Conservation (phyloP, 176 grass and related monocot genomes). For the Oryza punctata region DNA sequence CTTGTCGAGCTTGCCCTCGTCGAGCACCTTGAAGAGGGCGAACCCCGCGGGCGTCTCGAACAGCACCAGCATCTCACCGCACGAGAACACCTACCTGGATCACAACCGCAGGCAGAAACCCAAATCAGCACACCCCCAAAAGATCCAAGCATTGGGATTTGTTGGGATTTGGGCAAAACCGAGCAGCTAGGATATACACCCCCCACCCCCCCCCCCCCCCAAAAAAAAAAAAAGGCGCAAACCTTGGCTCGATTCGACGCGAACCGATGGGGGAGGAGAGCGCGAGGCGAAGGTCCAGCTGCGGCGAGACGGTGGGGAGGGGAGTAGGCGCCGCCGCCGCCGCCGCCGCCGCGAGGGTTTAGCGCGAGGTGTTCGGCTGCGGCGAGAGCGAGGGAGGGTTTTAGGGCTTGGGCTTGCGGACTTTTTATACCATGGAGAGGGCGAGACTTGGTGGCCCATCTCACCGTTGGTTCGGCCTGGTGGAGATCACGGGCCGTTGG, state of each 20-base stretch:
- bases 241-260: slow-evolving; percentile 3
- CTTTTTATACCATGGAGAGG: slow-evolving; percentile 20
- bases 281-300: neutral
- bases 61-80: slow-evolving; percentile 62
- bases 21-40: slow-evolving; percentile 77
- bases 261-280: neutral
- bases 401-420: neutral
- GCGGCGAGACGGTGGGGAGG: slow-evolving; percentile 11
- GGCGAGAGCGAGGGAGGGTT: slow-evolving; percentile 35
- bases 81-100: no score
- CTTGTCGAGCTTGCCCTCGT: slow-evolving; percentile 79
- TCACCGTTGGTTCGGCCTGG: neutral
- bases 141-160: no score
- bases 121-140: neutral
- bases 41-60: slow-evolving; percentile 84
- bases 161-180: neutral
- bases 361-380: neutral
- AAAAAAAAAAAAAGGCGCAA: neutral
- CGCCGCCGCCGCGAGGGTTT: slow-evolving; percentile 47
- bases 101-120: neutral
- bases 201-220: no score
- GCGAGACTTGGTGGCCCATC: neutral
- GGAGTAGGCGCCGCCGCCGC: no score
- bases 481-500: slow-evolving; percentile 11
- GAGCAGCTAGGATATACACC: neutral